Evolutionary conservation across 1,284 basidiomycete species (phyloP), one percentile per base, ranked within the genome.

Genomic region (Porogramme epimiltina): DNA sequence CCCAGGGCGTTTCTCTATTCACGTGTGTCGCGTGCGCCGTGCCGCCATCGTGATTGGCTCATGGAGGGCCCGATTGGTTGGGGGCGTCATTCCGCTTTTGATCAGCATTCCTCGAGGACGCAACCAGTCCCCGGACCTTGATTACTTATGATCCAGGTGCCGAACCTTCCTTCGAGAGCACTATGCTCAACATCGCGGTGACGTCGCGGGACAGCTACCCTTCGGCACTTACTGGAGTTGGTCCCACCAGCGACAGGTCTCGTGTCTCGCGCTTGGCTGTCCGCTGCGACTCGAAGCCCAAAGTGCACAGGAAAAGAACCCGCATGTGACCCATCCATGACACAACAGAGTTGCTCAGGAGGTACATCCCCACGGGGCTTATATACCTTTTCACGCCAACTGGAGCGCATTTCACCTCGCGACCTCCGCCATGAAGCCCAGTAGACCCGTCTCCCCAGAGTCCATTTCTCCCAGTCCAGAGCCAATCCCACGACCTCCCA

Each of bases 261-360:
- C n/a, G n/a, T n/a, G n/a, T n/a, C n/a, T n/a, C n/a, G n/a, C n/a
- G n/a, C n/a, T n/a, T n/a, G n/a, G n/a, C n/a, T 31, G 28, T 31
- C 33, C 31, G 28, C 28, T 31, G 6, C 8, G 28, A 31, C 8
- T 31, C 13, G 8, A 13, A 31, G 28, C 28, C 8, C 28, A 31
- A 13, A 6, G 8, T 31, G 8, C 28, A 13, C 28, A 31, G n/a
- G n/a, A n/a, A n/a, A 23, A 33, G 23, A 24, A 19, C 15, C 20
- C 44, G 19, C 51, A 52, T 52, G 51, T 52, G 51, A 52, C 51
- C 51, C 20, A 42, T 52, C 18, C 45, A 47, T 52, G 51, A 52
- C 51, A 52, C 45, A 41, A 47, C 39, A 13, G 28, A 31, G 6
- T 6, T 6, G 28, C 28, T 31, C 28, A 31, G 28, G 28, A 31